Conservation (phyloP, 1,284 basidiomycete genomes). For the Laetiporus sulphureus region DNA sequence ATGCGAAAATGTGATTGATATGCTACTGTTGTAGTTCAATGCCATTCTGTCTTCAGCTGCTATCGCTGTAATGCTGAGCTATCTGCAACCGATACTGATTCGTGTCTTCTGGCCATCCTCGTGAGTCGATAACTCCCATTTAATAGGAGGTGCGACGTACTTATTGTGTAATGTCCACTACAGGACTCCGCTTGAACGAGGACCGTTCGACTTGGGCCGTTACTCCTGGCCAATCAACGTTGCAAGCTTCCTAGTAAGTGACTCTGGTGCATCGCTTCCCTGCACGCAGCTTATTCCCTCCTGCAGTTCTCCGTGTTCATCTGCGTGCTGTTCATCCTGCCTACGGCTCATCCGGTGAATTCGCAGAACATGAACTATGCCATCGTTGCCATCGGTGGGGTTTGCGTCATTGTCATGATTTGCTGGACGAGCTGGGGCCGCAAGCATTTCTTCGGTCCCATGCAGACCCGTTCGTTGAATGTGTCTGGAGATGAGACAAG, state of each 20-base stretch:
- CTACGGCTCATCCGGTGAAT: constrained; percentile 54
- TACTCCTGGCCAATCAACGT: constrained; percentile 51
- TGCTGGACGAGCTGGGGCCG: constrained; percentile 38
- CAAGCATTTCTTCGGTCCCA: constrained; percentile 25
- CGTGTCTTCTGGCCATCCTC: constrained; percentile 52
- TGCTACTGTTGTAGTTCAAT: constrained; percentile 34
- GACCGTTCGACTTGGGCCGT: constrained; percentile 47
- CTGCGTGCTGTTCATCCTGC: constrained; percentile 52
- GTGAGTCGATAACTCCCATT: too few relatives aligned
- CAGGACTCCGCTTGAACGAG: constrained; percentile 30
- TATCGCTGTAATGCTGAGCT: constrained; percentile 54
- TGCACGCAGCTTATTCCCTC: not conserved
- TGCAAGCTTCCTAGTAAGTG: constrained; percentile 37
- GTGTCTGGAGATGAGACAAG: too few relatives aligned
- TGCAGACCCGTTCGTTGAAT: too few relatives aligned
- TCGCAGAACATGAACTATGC: constrained; percentile 60
- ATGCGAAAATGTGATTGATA: not conserved
- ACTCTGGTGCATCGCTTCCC: not conserved
- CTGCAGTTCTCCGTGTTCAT: constrained; percentile 46
- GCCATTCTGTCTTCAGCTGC: constrained; percentile 51
- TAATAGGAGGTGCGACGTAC: too few relatives aligned
- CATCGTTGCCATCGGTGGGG: constrained; percentile 42
- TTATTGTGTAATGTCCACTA: not conserved
- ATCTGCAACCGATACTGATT: constrained; percentile 51
- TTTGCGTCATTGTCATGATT: constrained; percentile 33